Base-by-base conservation (phyloP, 2,329 filamentous ascomycete genomes). In the Cordyceps cateniannulata region DNA sequence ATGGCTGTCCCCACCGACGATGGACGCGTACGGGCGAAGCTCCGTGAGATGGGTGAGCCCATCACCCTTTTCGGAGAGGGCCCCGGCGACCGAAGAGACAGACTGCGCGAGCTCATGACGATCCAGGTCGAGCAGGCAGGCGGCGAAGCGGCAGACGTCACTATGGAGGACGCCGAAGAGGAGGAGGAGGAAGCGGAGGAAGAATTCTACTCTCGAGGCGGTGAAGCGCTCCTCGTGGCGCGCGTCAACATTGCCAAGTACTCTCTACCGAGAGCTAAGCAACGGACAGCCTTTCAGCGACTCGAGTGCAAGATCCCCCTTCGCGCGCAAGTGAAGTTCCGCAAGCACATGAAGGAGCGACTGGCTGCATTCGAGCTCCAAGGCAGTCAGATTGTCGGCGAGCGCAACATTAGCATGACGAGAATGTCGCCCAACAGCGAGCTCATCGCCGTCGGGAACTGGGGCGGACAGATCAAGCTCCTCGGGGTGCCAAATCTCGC, bases 1-100 rank as follows among this genome's bases (percentile, higher is more conserved):
- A 90, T 98, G 67, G 88, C 90, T 14, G 95, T 99, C 3, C 95
- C 93, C 0, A 99, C 96, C 59, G 93, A 97, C 72, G 95, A 99
- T 78, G 87, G 84, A 63, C 86, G 90, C 68, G 93, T 99, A 52
- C 89, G 92, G 63, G 81, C 86, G 42, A 86, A 85, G 66, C 82
- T 98, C 62, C 86, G 95, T 65, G 89, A 95, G 69, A 81, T 96
- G 65, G 91, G 90, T n/a, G 90, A 99, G 71, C 95, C 95, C 12
- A 86, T 98, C 60, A 99, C 93, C 0, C 81, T 98, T 0, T 99
- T 99, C 66, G 95, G 93, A 62, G 95, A 99, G 76, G 91, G 90
- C 0, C 87, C 88, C 1, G 87, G 85, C 27, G 93, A 98, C 68
- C 82, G 95, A 62, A 84, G 96, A 77, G 93, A 96, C 70, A 85